These are phyloP conservation scores for Microbotryum scabiosae DNA, from an alignment of 1,284 basidiomycete species.

Conservation along the genomic window DNA sequence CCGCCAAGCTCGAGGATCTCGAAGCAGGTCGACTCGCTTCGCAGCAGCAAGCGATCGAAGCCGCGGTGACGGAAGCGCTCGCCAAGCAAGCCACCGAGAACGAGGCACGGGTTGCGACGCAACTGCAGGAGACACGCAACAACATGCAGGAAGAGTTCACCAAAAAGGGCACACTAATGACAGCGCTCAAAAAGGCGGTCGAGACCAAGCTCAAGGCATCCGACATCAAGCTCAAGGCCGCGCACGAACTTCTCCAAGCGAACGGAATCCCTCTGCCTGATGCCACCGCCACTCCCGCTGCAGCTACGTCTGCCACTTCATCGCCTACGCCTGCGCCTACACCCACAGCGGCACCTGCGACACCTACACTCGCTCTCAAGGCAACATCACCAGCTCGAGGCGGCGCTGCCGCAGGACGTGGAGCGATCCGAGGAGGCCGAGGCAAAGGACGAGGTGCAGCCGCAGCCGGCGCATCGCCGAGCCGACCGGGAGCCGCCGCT, in stretches of 20 bases:
- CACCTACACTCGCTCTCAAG: background rate
- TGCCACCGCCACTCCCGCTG: background rate
- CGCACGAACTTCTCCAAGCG: background rate
- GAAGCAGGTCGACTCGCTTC: slow-evolving; percentile 15
- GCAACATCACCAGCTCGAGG: background rate
- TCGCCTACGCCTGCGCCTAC: background rate
- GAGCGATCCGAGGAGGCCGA: background rate
- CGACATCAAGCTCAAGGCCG: background rate
- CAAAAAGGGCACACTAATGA: background rate
- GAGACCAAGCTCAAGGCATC: background rate
- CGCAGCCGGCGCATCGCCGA: background rate
- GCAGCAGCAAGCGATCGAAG: slow-evolving; percentile 18
- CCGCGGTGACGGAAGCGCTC: slow-evolving; percentile 18
- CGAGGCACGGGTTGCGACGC: background rate
- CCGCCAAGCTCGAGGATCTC: slow-evolving; percentile 17
- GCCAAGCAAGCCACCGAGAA: background rate
- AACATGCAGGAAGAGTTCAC: background rate
- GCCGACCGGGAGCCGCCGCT: background rate
- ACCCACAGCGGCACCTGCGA: background rate
- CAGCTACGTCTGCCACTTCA: background rate
- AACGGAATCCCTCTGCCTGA: background rate
- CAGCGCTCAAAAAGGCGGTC: background rate
- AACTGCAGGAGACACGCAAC: background rate
- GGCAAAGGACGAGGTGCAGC: background rate
- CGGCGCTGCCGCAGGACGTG: slow-evolving; percentile 1